phyloP scores from a whole-genome alignment of 805 yeast genomes.

The Clavispora carvajalis region DNA sequence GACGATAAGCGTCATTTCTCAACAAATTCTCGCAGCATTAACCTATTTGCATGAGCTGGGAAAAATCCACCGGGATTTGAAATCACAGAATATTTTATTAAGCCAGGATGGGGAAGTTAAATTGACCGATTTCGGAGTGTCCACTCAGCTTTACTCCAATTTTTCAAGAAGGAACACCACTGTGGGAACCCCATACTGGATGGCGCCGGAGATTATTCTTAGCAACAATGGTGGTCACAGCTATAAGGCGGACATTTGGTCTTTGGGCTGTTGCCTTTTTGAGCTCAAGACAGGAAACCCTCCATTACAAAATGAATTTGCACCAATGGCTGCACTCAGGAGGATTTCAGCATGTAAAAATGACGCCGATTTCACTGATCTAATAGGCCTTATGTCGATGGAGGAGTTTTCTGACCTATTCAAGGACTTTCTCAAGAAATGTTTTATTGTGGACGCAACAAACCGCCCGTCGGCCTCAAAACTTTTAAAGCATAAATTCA shows the following conservation, averaged over 20 bases:
- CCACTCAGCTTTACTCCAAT: constrained; percentile 38
- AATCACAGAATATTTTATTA: constrained; percentile 37
- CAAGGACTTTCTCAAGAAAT: constrained; percentile 28
- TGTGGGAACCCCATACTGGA: constrained; percentile 59
- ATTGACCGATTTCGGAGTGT: constrained; percentile 43
- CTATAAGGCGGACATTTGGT: constrained; percentile 71
- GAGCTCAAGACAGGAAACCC: constrained; percentile 72
- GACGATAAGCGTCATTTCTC: constrained; percentile 46
- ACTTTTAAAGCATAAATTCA: constrained; percentile 30
- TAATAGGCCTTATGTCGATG: constrained; percentile 20
- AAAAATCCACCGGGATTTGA: constrained; percentile 62
- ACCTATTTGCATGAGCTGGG: constrained; percentile 64
- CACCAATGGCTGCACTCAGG: constrained; percentile 43
- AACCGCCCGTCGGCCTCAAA: constrained; percentile 27
- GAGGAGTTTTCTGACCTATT: constrained; percentile 20
- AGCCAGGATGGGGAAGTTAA: constrained; percentile 36
- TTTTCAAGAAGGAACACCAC: constrained; percentile 40
- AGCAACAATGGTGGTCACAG: constrained; percentile 54
- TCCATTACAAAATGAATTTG: constrained; percentile 40
- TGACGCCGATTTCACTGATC: constrained; percentile 25
- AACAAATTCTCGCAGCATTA: constrained; percentile 55
- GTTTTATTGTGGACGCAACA: constrained; percentile 31
- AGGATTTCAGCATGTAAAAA: constrained; percentile 28
- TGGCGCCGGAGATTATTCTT: constrained; percentile 58
- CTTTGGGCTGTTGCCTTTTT: constrained; percentile 71